These are phyloP conservation scores for Lophium mytilinum DNA, from an alignment of 495 filamentous ascomycete genomes.

Conservation along the genomic window DNA sequence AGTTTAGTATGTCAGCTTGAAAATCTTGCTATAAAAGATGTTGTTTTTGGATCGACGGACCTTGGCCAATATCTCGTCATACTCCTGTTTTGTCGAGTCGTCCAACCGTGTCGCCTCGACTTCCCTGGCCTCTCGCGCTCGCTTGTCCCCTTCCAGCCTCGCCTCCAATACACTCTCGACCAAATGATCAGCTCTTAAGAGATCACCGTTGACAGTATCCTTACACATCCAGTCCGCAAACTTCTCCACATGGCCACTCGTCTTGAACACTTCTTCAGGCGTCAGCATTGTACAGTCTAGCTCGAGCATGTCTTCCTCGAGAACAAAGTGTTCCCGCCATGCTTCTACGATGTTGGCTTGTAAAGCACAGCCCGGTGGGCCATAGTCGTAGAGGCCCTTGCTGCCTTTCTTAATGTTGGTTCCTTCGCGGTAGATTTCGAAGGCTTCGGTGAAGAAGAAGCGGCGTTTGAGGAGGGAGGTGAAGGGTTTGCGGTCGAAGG, in stretches of 20 bases:
- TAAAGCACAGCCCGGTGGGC: slow-evolving; percentile 37
- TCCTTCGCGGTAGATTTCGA: slow-evolving; percentile 49
- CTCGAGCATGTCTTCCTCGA: slow-evolving; percentile 42
- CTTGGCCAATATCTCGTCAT: slow-evolving; percentile 57
- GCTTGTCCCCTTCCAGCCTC: slow-evolving; percentile 58
- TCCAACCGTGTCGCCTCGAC: slow-evolving; percentile 54
- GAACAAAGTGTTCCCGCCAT: slow-evolving; percentile 68
- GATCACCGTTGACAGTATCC: slow-evolving; percentile 93
- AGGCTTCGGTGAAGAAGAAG: slow-evolving; percentile 77
- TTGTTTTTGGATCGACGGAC: too few relatives aligned
- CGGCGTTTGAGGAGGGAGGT: slow-evolving; percentile 52
- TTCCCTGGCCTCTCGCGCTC: slow-evolving; percentile 42
- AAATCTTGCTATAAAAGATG: too few relatives aligned
- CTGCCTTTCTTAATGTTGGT: slow-evolving; percentile 25
- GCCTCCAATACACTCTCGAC: slow-evolving; percentile 86
- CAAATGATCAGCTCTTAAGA: slow-evolving; percentile 89
- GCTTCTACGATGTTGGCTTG: slow-evolving; percentile 71
- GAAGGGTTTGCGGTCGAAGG: slow-evolving; percentile 69
- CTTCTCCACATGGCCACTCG: slow-evolving; percentile 92
- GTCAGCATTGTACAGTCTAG: slow-evolving; percentile 38
- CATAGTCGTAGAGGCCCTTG: slow-evolving; percentile 35
- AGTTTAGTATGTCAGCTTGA: too few relatives aligned
- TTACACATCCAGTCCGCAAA: slow-evolving; percentile 99
- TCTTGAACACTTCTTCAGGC: slow-evolving; percentile 87
- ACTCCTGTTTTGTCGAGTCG: slow-evolving; percentile 55